Percentiles rank a stretch among this genome's conserved stretches.
phyloP scores from a whole-genome alignment of 352 stramenopile species.

The Phytophthora niederhauseri region DNA sequence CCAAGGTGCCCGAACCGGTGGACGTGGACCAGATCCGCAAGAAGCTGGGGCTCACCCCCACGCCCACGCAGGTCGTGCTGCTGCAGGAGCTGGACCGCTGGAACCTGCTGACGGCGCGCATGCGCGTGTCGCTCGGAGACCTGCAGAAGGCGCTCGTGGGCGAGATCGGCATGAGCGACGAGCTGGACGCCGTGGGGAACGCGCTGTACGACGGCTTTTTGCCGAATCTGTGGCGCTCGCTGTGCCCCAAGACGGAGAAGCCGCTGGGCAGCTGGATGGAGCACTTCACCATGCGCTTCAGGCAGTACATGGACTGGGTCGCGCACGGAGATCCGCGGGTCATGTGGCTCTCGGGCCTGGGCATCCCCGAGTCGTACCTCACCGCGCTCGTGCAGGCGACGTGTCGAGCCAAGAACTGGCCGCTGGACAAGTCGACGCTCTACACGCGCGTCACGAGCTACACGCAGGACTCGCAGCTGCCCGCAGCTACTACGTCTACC shows the following conservation, averaged over 20 bases:
- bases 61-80: slow-evolving; percentile 92
- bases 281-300: slow-evolving; percentile 90
- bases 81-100: slow-evolving; percentile 96
- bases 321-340: slow-evolving; percentile 88
- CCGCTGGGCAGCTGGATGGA: slow-evolving; percentile 96
- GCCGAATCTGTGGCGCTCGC: slow-evolving; percentile 88
- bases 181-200: slow-evolving; percentile 93
- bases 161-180: slow-evolving; percentile 97
- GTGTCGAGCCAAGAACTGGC: slow-evolving; percentile 94
- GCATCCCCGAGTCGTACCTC: slow-evolving; percentile 96
- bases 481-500: slow-evolving; percentile 6
- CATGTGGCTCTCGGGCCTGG: slow-evolving; percentile 95
- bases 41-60: slow-evolving; percentile 70
- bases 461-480: slow-evolving; percentile 67
- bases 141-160: slow-evolving; percentile 93
- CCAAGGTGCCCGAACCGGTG: slow-evolving; percentile 90
- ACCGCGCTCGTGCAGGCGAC: slow-evolving; percentile 96
- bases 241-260: slow-evolving; percentile 95
- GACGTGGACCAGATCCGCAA: slow-evolving; percentile 91
- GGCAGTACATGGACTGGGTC: slow-evolving; percentile 94
- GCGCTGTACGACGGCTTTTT: slow-evolving; percentile 95
- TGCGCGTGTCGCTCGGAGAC: slow-evolving; percentile 87
- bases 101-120: slow-evolving; percentile 91
- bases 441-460: slow-evolving; percentile 94
- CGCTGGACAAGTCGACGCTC: slow-evolving; percentile 95